Evolutionary conservation across 352 stramenopile genomes (phyloP).

Genomic region (Globisporangium heterothallicum): DNA sequence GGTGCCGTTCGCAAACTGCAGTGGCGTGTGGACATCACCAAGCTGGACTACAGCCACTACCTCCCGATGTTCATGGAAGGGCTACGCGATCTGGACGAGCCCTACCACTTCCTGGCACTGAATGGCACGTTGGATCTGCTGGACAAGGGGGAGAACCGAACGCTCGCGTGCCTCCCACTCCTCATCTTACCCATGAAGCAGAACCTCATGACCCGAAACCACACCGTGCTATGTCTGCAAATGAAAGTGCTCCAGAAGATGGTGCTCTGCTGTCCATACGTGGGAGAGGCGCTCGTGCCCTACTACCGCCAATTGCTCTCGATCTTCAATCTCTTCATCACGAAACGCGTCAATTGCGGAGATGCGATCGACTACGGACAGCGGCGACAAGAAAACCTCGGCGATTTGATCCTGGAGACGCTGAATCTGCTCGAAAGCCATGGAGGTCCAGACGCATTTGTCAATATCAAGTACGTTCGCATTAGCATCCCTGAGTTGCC

Average conservation of each 20-base stretch:
- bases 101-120: constrained; percentile 78
- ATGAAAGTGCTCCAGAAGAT: constrained; percentile 78
- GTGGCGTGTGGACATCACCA: constrained; percentile 56
- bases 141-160: constrained; percentile 57
- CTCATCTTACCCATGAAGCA: constrained; percentile 77
- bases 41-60: constrained; percentile 85
- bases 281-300: constrained; percentile 86
- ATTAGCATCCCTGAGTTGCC: not conserved
- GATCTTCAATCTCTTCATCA: constrained; percentile 91
- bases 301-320: constrained; percentile 91
- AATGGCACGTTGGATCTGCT: constrained; percentile 81
- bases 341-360: constrained; percentile 89
- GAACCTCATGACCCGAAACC: constrained; percentile 80
- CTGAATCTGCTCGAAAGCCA: constrained; percentile 85
- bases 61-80: constrained; percentile 92
- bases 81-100: constrained; percentile 80
- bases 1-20: constrained; percentile 70
- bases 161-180: constrained; percentile 47
- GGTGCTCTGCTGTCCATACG: constrained; percentile 58
- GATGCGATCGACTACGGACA: constrained; percentile 93
- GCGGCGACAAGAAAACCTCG: constrained; percentile 83
- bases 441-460: constrained; percentile 84
- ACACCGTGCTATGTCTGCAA: constrained; percentile 64
- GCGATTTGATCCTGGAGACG: constrained; percentile 87
- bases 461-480: constrained; percentile 90